These are phyloP conservation scores for Penstemon eatonii DNA, from an alignment of 257 asterid species.

Conservation along the genomic window DNA sequence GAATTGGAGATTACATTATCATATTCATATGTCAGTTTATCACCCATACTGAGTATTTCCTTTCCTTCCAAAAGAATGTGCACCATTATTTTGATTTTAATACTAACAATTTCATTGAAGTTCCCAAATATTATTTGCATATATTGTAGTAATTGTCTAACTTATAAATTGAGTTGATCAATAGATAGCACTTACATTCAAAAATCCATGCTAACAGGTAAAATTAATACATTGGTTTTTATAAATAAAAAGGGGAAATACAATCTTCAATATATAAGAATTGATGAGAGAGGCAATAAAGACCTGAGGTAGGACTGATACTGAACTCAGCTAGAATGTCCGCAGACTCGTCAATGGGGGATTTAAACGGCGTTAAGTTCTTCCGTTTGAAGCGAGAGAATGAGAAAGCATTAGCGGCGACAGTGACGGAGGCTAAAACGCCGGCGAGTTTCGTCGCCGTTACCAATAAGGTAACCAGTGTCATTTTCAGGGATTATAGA, in stretches of 20 bases:
- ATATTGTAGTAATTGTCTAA: too few relatives aligned
- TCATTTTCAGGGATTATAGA: slow-evolving; percentile 32
- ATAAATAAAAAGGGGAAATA: neutral
- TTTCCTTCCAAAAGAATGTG: too few relatives aligned
- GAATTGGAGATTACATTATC: too few relatives aligned
- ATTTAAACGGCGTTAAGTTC: slow-evolving; percentile 58
- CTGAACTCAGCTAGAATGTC: slow-evolving; percentile 70
- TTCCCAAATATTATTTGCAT: too few relatives aligned
- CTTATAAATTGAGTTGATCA: too few relatives aligned
- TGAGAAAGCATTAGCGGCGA: slow-evolving; percentile 87
- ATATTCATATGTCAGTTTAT: too few relatives aligned
- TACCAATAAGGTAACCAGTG: slow-evolving; percentile 48
- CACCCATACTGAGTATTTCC: too few relatives aligned
- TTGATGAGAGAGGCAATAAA: neutral
- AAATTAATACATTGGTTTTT: too few relatives aligned
- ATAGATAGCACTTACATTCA: too few relatives aligned
- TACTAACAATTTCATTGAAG: too few relatives aligned
- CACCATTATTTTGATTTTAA: too few relatives aligned
- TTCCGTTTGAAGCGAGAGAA: slow-evolving; percentile 58
- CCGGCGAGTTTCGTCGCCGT: slow-evolving; percentile 94
- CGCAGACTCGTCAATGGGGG: slow-evolving; percentile 72
- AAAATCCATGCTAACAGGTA: too few relatives aligned
- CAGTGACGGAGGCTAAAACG: slow-evolving; percentile 59
- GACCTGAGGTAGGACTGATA: slow-evolving; percentile 46
- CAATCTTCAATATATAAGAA: neutral